Base-by-base conservation (phyloP, 2,329 filamentous ascomycete genomes). In the Colletotrichum ledebouriae region DNA sequence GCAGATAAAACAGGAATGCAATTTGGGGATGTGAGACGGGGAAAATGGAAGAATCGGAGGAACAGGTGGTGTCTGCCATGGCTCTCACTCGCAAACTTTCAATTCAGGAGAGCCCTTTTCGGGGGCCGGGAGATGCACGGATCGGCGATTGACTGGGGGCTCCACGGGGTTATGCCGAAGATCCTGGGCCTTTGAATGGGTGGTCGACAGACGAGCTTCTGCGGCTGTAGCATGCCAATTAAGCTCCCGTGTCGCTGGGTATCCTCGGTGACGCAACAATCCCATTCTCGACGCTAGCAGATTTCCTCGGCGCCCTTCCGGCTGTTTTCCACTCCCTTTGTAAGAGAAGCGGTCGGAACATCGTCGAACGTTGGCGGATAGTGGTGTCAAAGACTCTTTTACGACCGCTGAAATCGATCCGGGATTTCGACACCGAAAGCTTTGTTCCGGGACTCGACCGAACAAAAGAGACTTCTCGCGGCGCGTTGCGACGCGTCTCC, bases 21-120 rank as follows among this genome's bases (percentile, higher is more conserved):
- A n/a, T 53, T 50, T 22, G 47, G 49, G 62, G 46, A 41, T 41
- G 56, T 53, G 49, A n/a, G 41, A 60, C 55, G 61, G 59, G 50
- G 49, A 68, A 68, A 57, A 65, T 65, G 66, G 49, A 44, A 52
- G 33, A 49, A 59, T 63, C 33, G 42, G 55, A 50, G 66, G 65
- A 68, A 68, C 66, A 65, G 66, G 61, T 68, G 66, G 66, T 61
- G 66, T 68, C 66, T 56, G 50, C 44, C 57, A 62, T 55, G 67
- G 42, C 49, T 22, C 49, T 22, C 22, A 4, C 22, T 22, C 22
- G 22, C 22, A 22, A 22, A 33, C 7, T 39, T 39, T 44, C 37
- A n/a, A 39, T 65, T 59, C 42, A 41, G 66, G 66, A 62, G 42
- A 22, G 20, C n/a, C 42, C 29, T 57, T 60, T 37, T 67, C 47